phyloP scores from a whole-genome alignment of 2,329 filamentous ascomycete genomes.

The Microdochium bolleyi region DNA sequence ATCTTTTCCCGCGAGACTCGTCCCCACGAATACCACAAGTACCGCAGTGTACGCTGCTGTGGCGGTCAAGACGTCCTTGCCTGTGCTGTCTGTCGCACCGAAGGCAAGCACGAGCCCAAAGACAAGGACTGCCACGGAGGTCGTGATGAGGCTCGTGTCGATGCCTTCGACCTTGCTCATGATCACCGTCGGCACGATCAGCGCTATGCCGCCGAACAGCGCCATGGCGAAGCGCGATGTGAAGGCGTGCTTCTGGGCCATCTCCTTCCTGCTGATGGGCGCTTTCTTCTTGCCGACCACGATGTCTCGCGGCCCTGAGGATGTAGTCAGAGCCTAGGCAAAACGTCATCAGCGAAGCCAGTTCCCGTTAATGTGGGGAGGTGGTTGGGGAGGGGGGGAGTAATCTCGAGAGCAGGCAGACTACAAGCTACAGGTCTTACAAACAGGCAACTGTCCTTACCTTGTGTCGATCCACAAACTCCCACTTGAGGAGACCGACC shows the following conservation, averaged over 20 bases:
- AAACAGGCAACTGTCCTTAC: too few species aligned
- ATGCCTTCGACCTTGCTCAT: constrained; percentile 4
- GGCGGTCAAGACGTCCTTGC: constrained; percentile 5
- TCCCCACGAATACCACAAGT: constrained; percentile 11
- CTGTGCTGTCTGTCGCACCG: constrained; percentile 2
- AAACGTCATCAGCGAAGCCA: background rate
- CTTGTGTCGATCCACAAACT: background rate
- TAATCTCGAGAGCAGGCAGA: too few species aligned
- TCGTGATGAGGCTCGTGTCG: constrained; percentile 6
- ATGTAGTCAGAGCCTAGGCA: background rate
- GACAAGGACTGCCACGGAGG: constrained; percentile 6
- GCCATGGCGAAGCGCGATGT: constrained; percentile 5
- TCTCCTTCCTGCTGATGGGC: background rate
- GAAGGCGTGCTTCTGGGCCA: background rate
- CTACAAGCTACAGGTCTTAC: too few species aligned
- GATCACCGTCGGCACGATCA: constrained; percentile 10
- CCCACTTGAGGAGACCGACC: background rate
- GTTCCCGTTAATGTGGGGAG: too few species aligned
- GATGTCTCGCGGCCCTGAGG: background rate
- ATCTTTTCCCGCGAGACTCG: constrained; percentile 1
- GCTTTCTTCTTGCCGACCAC: background rate
- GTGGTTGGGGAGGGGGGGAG: too few species aligned
- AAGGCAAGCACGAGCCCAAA: constrained; percentile 4
- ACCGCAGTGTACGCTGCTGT: constrained; percentile 12
- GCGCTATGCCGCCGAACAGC: constrained; percentile 3